Percentiles rank a stretch among this genome's conserved stretches.
Evolutionary conservation across 148 eudicot genomes (phyloP).

Genomic region (Diospyros kaki): DNA sequence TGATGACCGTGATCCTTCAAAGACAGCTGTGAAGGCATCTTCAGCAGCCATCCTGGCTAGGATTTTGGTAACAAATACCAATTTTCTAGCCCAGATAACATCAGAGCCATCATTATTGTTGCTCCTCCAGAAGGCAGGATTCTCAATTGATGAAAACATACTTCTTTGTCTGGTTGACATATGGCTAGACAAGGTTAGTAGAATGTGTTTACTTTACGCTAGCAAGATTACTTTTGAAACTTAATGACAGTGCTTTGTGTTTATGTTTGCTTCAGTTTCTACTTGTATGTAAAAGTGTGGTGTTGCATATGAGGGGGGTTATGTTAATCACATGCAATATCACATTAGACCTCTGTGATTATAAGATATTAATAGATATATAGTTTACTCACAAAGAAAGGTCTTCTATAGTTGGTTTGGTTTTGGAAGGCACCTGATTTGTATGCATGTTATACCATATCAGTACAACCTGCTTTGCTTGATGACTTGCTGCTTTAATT

Average conservation of each 20-base stretch:
- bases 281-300: neutral
- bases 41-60: conserved; percentile 89
- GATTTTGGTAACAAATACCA: conserved; percentile 82
- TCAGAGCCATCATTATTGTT: conserved; percentile 62
- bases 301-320: neutral
- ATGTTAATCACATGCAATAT: neutral
- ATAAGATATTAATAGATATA: neutral
- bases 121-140: conserved; percentile 74
- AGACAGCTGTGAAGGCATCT: conserved; percentile 78
- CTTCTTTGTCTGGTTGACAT: conserved; percentile 89
- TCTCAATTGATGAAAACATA: conserved; percentile 69
- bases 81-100: conserved; percentile 85
- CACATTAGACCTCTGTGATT: neutral
- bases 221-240: neutral
- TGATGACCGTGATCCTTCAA: conserved; percentile 83
- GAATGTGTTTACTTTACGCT: neutral
- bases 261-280: neutral
- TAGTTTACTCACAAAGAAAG: neutral
- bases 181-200: conserved; percentile 96
- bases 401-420: neutral
- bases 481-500: neutral
- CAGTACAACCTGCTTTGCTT: too few species aligned
- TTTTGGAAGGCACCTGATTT: neutral
- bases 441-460: neutral
- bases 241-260: neutral